Conservation (phyloP, 352 stramenopile genomes). For the Chrysophaeum taylorii region DNA sequence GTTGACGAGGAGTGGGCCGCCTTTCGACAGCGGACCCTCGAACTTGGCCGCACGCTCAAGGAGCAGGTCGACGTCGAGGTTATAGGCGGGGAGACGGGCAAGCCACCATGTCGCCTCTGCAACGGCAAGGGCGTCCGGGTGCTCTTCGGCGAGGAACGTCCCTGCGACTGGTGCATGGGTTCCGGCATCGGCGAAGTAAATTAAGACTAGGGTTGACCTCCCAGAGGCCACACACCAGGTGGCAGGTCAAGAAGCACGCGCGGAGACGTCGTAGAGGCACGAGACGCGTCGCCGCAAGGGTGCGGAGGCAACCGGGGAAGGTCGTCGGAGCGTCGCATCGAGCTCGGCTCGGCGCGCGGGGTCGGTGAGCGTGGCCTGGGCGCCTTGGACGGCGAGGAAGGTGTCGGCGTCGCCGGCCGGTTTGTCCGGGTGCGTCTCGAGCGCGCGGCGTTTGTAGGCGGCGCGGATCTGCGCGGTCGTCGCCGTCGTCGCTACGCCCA, state of each 20-base stretch:
- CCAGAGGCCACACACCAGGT: no score
- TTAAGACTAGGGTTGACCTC: no score
- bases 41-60: not conserved
- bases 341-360: no score
- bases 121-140: slow-evolving; percentile 2
- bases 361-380: no score
- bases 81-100: not conserved
- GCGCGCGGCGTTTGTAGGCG: slow-evolving; percentile 30
- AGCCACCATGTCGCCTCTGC: not conserved
- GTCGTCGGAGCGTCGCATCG: no score
- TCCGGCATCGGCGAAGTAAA: not conserved
- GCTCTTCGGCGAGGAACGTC: not conserved
- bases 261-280: no score
- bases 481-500: slow-evolving; percentile 32
- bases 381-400: no score
- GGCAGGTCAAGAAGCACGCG: no score
- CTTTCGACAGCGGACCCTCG: no score
- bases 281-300: no score
- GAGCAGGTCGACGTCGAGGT: not conserved
- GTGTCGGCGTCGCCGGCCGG: no score
- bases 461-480: slow-evolving; percentile 33
- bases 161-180: not conserved
- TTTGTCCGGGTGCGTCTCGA: slow-evolving; percentile 45
- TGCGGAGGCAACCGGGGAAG: no score
- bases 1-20: not conserved